Evolutionary conservation across 2,329 filamentous ascomycete species (phyloP), one percentile per base, ranked within the genome.

Genomic region (Alternaria hordeiaustralica): DNA sequence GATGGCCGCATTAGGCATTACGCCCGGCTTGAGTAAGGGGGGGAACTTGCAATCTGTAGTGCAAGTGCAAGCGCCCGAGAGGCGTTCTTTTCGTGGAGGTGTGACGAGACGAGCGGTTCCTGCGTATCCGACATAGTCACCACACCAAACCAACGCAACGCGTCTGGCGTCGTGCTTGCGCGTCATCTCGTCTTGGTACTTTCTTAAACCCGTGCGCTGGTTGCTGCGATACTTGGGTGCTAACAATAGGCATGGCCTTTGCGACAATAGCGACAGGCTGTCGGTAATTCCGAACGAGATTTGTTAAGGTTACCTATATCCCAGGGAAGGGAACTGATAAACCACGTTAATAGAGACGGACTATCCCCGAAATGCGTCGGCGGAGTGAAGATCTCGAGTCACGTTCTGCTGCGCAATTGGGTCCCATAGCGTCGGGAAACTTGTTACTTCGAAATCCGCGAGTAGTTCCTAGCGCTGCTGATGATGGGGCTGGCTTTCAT

Each of bases 321-420:
- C 30, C 49, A 21, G 49, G 49, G 36, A 41, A 41, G n/a, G 36
- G 36, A 41, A 41, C n/a, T 18, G 36, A 41, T 41, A 41, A 3
- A 41, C 36, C 36, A 41, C 36, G 36, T 41, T 53, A 21, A 36
- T 12, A 41, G 13, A 36, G 33, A 36, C 20, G 2, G 20, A 15
- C 20, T 53, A 53, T 36, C 7, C 49, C 49, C 49, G 49, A 53
- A 41, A 41, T 53, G 49, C 15, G 49, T 5, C 49, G 13, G 33
- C 33, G 20, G 7, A 41, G 36, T 41, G 30, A 53, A 21, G n/a
- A 15, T 33, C 30, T 33, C 49, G 49, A 53, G 49, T 58, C 60
- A 58, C 55, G 60, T 58, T 58, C 30, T 43, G 18, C 10, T 30
- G 26, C 25, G 30, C 55, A 33, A 62, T 62, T 62, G 60, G 60